Evolutionary conservation across 2,329 filamentous ascomycete genomes (phyloP).

Genomic region (Monosporascus sp.): DNA sequence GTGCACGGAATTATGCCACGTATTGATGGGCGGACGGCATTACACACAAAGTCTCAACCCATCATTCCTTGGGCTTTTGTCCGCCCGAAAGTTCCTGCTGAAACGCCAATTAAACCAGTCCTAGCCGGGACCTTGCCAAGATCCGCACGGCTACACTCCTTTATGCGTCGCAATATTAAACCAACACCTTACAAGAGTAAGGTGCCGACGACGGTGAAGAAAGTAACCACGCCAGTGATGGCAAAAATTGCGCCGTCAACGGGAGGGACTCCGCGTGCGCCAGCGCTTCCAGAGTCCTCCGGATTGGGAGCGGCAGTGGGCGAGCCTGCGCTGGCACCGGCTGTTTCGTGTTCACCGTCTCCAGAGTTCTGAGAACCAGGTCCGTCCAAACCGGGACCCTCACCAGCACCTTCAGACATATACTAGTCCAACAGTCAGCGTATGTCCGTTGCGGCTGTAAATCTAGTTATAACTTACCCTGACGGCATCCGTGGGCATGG

Average conservation of each 20-base stretch:
- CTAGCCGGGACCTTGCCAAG: not conserved
- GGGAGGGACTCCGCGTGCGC: conserved; percentile 12
- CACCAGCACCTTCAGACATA: conserved; percentile 44
- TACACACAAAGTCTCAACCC: not conserved
- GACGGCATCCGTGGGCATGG: conserved; percentile 45
- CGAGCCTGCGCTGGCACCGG: conserved; percentile 26
- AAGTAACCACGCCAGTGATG: conserved; percentile 22
- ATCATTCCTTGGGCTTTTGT: not conserved
- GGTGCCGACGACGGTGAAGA: conserved; percentile 27
- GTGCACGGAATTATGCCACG: not conserved
- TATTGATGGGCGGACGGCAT: not conserved
- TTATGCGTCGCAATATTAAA: not conserved
- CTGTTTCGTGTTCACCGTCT: conserved; percentile 34
- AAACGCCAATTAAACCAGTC: not conserved
- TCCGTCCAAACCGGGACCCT: conserved; percentile 45
- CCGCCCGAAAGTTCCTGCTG: not conserved
- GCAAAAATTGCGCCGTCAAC: conserved; percentile 26
- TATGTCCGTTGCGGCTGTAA: not conserved
- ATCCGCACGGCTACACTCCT: not conserved
- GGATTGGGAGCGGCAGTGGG: conserved; percentile 16
- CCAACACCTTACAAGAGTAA: conserved; percentile 23
- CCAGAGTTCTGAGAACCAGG: conserved; percentile 44
- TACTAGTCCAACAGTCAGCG: conserved; percentile 24
- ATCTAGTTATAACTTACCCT: conserved; percentile 17
- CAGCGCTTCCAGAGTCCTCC: conserved; percentile 24